phyloP scores from a whole-genome alignment of 1,284 basidiomycete genomes.

The Leccinum griseonigrum region DNA sequence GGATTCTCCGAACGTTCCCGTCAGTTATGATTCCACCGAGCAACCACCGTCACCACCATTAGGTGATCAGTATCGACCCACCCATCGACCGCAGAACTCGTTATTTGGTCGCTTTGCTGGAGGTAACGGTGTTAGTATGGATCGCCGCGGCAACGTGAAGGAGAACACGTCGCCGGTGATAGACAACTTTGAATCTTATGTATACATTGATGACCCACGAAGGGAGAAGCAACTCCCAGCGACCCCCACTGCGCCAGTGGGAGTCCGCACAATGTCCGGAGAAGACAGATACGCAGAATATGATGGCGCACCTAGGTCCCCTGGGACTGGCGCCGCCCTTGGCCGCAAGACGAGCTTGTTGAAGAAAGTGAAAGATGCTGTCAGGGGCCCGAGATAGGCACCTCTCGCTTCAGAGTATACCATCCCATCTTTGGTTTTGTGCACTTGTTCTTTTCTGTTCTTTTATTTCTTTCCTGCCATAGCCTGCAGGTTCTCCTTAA shows the following conservation, averaged over 20 bases:
- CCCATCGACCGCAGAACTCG: slow-evolving; percentile 67
- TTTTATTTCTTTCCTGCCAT: slow-evolving; percentile 3
- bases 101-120: slow-evolving; percentile 69
- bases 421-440: slow-evolving; percentile 9
- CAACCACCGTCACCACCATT: slow-evolving; percentile 48
- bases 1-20: slow-evolving; percentile 76
- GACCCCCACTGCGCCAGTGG: slow-evolving; percentile 37
- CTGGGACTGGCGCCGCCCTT: slow-evolving; percentile 44
- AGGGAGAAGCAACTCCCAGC: slow-evolving; percentile 66
- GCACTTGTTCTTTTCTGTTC: neutral
- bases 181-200: slow-evolving; percentile 54
- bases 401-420: slow-evolving; percentile 5
- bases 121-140: slow-evolving; percentile 27
- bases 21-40: slow-evolving; percentile 46
- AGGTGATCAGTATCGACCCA: slow-evolving; percentile 49
- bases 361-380: slow-evolving; percentile 73
- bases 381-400: slow-evolving; percentile 52
- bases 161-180: slow-evolving; percentile 36
- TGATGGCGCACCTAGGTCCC: slow-evolving; percentile 38
- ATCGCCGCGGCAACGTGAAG: slow-evolving; percentile 30
- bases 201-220: slow-evolving; percentile 57
- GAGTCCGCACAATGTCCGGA: slow-evolving; percentile 30
- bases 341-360: slow-evolving; percentile 74
- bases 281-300: slow-evolving; percentile 47
- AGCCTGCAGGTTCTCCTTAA: slow-evolving; percentile 7